Evolutionary conservation across 148 eudicot genomes (phyloP).

Genomic region (Rhododendron henanense): DNA sequence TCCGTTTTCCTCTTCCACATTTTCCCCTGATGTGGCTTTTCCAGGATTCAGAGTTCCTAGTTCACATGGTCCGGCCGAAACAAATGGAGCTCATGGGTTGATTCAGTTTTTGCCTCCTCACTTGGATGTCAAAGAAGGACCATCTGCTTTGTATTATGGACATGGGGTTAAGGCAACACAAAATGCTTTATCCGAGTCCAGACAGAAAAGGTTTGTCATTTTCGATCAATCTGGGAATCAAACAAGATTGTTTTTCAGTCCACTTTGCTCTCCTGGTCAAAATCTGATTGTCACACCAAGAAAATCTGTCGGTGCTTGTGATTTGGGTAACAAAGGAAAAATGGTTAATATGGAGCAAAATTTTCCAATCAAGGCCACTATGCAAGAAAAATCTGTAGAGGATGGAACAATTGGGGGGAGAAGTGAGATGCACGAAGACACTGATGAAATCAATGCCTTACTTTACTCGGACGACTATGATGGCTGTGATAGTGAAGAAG

Average conservation of each 20-base stretch:
- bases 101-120: conserved; percentile 19
- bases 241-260: conserved; percentile 43
- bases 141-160: conserved; percentile 14
- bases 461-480: conserved; percentile 57
- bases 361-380: conserved; percentile 19
- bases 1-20: conserved; percentile 29
- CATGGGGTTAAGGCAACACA: conserved; percentile 23
- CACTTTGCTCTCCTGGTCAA: conserved; percentile 32
- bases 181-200: conserved; percentile 20
- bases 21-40: conserved; percentile 28
- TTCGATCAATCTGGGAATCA: conserved; percentile 55
- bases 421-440: conserved; percentile 58
- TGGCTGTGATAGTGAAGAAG: conserved; percentile 12
- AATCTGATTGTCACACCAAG: conserved; percentile 13
- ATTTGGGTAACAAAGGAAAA: conserved; percentile 9
- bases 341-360: conserved; percentile 16
- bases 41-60: conserved; percentile 27
- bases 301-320: conserved; percentile 11
- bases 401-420: conserved; percentile 34
- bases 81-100: conserved; percentile 24
- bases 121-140: conserved; percentile 20
- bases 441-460: conserved; percentile 72
- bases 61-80: conserved; percentile 21
- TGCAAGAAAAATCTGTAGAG: conserved; percentile 43
- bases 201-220: conserved; percentile 48